Conservation (phyloP, 306 rosid genomes). For the Citrullus mucosospermus region DNA sequence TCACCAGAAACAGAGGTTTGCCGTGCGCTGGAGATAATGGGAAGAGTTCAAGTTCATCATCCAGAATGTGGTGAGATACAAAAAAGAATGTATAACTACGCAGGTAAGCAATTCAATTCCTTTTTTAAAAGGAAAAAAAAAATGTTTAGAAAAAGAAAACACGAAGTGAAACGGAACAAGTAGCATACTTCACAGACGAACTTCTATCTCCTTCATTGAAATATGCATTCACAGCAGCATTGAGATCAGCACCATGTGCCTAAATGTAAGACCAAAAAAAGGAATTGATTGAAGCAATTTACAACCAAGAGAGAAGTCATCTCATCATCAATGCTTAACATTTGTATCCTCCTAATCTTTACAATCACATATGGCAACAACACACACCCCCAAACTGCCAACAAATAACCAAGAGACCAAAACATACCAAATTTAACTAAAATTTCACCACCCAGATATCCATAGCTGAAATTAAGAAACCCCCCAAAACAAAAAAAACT, state of each 20-base stretch:
- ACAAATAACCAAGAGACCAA: neutral
- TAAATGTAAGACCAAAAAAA: constrained; percentile 19
- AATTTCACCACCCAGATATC: neutral
- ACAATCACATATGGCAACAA: neutral
- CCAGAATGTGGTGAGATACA: neutral
- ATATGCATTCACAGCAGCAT: constrained; percentile 73
- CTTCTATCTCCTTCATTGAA: constrained; percentile 70
- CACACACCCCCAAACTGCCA: neutral
- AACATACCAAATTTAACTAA: neutral
- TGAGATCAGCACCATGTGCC: constrained; percentile 81
- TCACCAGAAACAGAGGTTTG: constrained; percentile 29
- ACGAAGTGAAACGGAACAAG: neutral
- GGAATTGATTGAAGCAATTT: neutral
- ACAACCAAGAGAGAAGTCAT: neutral
- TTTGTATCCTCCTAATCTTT: neutral
- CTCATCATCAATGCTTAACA: neutral
- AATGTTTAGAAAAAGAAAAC: neutral
- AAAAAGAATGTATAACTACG: neutral
- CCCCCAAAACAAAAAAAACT: neutral
- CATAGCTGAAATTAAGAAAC: neutral
- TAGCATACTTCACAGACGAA: constrained; percentile 29
- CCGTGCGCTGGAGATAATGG: constrained; percentile 25
- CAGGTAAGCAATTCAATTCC: constrained; percentile 8
- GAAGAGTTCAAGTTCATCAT: neutral
- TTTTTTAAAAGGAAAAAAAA: neutral